Evolutionary conservation across 441 rosid genomes (phyloP), one percentile per base, ranked within the genome.

Genomic region (Manihot esculenta): DNA sequence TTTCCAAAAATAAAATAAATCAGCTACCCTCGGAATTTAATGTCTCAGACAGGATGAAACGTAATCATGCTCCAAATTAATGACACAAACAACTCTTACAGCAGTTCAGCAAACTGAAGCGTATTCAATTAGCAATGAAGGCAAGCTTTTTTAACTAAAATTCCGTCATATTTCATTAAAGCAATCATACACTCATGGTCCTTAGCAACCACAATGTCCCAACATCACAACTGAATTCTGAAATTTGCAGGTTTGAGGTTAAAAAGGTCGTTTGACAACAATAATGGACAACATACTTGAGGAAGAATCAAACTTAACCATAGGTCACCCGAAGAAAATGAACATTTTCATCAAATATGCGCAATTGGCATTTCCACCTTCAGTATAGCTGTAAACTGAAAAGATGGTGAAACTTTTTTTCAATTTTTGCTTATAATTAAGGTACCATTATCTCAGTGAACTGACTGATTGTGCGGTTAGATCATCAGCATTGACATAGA

Each of bases 241-340:
- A 35, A 70, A 23, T 33, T 53, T 5, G 21, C 30, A 38, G 48
- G 5, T 64, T 62, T 54, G 51, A 27, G 23, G 15, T 55, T 35
- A 64, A 27, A 51, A 35, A 54, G 4, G 23, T 47, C 57, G 55
- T 64, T 42, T 64, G 70, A 64, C 41, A 55, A 62, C 10, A 51
- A 18, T 0, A 24, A 27, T 24, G 67, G 33, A 24, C 33, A 33
- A 7, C 38, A 33, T 33, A 33, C 3, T 33, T 33, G 38, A 33
- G 38, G 38, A 33, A 33, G 38, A 33, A 33, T 33, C 5, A 41
- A 42, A 42, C 47, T 71, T 7, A 33, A 33, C 18, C 38, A 65
- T 44, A 33, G 9, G 26, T 5, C 33, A 65, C 3, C 7, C 26
- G n/a, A n/a, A n/a, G n/a, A n/a, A n/a, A n/a, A n/a, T n/a, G n/a